Evolutionary conservation across 495 filamentous ascomycete species (phyloP), one percentile per base, ranked within the genome.

Genomic region (Cercophora newfieldiana): DNA sequence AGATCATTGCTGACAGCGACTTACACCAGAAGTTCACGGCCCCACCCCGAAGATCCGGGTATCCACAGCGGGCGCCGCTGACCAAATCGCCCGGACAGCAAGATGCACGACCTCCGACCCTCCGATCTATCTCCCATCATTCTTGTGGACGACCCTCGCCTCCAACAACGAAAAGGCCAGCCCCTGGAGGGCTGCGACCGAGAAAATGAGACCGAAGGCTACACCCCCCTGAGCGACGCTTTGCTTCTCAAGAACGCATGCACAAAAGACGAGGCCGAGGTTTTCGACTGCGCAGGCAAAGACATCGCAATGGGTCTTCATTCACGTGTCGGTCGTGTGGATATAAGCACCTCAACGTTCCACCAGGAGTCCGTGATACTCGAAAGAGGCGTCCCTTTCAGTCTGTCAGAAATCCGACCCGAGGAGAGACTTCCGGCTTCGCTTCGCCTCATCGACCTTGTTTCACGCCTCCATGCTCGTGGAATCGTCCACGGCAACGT

Each of bases 401-500:
- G 16, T 14, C 24, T 57, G 19, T n/a, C 51, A 2, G 53, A 64
- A 12, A 48, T 64, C 19, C 61, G 21, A 3, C 51, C 10, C 1
- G 31, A 28, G 29, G 61, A 64, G 25, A 30, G 61, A 1, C 10
- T n/a, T n/a, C 37, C 61, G 7, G 24, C 56, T 1, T 64, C 61
- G 8, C 61, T 64, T 7, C 61, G 56, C 21, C 14, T 64, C 1
- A 30, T 51, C 19, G 61, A 56, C 19, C 61, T 64, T 2, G 61
- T 64, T 30, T 56, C 50, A 3, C 61, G 50, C 19, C 50, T 64
- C 7, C 61, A 64, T 25, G 50, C 61, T 1, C 55, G 19, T 12
- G 61, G 61, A 5, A 64, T 64, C n/a, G 31, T 64, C 7, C 61
- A 64, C 16, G 61, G 61, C 3, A 26, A 47, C 30, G 48, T 64